Conservation (phyloP, 2,329 filamentous ascomycete species). For the Aspergillus caelatus region DNA sequence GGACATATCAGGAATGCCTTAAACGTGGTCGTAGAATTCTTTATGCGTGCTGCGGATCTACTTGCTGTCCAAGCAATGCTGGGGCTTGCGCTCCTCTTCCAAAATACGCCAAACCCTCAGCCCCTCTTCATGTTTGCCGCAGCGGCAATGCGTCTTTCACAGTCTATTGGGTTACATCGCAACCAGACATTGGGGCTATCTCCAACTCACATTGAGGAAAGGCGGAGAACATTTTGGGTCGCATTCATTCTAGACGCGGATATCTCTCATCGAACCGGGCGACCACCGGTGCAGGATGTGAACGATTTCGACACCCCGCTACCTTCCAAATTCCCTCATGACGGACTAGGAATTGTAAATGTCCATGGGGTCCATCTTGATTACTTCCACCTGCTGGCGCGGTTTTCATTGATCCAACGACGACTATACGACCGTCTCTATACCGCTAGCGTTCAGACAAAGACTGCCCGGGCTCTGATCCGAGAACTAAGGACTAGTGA, state of each 20-base stretch:
- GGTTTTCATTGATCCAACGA: constrained; percentile 20
- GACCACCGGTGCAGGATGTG: constrained; percentile 21
- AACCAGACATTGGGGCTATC: constrained; percentile 16
- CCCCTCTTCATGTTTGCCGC: constrained; percentile 25
- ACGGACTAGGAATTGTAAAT: constrained; percentile 15
- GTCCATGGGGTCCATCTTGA: constrained; percentile 14
- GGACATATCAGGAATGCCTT: constrained; percentile 24
- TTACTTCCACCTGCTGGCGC: constrained; percentile 18
- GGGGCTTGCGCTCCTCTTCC: constrained; percentile 25
- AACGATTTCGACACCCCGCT: constrained; percentile 21
- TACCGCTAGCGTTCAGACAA: constrained; percentile 2
- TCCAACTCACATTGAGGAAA: constrained; percentile 17
- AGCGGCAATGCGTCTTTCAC: constrained; percentile 24
- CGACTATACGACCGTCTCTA: constrained; percentile 17
- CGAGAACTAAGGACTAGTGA: constrained; percentile 14
- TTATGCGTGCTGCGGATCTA: constrained; percentile 21
- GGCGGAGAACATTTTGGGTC: constrained; percentile 24
- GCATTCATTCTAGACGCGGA: constrained; percentile 28
- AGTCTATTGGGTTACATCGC: constrained; percentile 26
- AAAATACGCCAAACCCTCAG: constrained; percentile 27
- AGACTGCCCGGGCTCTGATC: constrained; percentile 6
- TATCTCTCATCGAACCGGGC: constrained; percentile 23
- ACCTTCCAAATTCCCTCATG: constrained; percentile 11
- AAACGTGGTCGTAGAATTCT: constrained; percentile 22
- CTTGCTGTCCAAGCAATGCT: constrained; percentile 23